phyloP scores from a whole-genome alignment of 352 stramenopile species.

The Globisporangium irregulare region DNA sequence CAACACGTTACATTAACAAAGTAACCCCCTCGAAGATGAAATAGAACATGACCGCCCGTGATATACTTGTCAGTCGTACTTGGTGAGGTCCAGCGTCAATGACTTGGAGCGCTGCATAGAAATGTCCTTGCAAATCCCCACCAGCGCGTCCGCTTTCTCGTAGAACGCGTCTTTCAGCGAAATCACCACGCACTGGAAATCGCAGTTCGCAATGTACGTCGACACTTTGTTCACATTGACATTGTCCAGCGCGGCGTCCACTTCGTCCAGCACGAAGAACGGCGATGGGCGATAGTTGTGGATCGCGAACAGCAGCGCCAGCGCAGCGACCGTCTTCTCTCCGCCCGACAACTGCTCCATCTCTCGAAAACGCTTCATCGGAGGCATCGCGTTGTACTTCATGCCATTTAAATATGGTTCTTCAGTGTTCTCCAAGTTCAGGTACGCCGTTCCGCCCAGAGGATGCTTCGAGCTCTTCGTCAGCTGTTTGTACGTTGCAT shows the following conservation, averaged over 20 bases:
- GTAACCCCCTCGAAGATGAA: conserved; percentile 1
- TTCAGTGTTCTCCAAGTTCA: conserved; percentile 84
- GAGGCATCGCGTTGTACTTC: conserved; percentile 99
- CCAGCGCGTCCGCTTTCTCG: conserved; percentile 91
- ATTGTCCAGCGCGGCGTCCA: conserved; percentile 99
- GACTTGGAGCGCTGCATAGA: conserved; percentile 63
- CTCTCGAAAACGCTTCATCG: conserved; percentile 98
- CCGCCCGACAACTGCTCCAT: conserved; percentile 98
- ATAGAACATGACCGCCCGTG: not conserved
- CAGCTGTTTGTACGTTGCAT: conserved; percentile 96
- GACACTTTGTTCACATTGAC: conserved; percentile 99
- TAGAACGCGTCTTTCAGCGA: conserved; percentile 99
- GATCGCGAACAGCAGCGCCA: conserved; percentile 99
- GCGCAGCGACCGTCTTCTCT: conserved; percentile 98
- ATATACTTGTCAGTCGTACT: conserved; percentile 31
- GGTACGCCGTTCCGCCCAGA: conserved; percentile 81
- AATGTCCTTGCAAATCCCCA: conserved; percentile 90
- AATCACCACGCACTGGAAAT: conserved; percentile 98
- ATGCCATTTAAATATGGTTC: conserved; percentile 98
- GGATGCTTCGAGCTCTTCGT: conserved; percentile 98
- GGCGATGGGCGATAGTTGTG: conserved; percentile 95
- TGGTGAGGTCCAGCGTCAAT: conserved; percentile 81
- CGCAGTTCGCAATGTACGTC: conserved; percentile 94
- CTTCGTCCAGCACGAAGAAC: conserved; percentile 99
- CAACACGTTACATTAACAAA: not conserved